Conservation (phyloP, 495 filamentous ascomycete genomes). For the Sordaria brevicollis region DNA sequence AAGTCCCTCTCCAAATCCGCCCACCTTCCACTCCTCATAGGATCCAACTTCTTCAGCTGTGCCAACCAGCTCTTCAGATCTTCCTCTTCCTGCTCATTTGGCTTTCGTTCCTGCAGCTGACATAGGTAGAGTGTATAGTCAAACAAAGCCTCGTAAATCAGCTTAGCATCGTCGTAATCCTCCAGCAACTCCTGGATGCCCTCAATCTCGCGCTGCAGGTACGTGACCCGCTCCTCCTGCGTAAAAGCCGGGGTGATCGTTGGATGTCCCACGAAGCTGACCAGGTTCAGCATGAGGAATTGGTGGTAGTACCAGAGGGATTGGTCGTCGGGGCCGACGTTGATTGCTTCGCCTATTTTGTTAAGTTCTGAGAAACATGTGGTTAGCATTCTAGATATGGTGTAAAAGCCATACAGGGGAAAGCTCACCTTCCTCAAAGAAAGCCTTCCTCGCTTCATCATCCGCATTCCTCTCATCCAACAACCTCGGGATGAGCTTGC, state of each 20-base stretch:
- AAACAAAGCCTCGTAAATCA: constrained; percentile 69
- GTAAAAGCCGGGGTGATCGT: constrained; percentile 55
- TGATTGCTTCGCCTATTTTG: constrained; percentile 63
- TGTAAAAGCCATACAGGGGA: not conserved
- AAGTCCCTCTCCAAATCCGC: constrained; percentile 45
- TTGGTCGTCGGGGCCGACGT: constrained; percentile 82
- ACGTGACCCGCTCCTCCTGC: constrained; percentile 49
- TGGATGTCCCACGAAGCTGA: constrained; percentile 25
- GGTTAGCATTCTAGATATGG: not conserved
- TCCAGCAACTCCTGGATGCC: constrained; percentile 63
- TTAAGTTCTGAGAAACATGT: constrained; percentile 47
- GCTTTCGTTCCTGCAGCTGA: constrained; percentile 28
- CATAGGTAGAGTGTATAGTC: constrained; percentile 46
- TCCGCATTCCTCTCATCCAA: constrained; percentile 58
- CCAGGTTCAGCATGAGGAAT: constrained; percentile 58
- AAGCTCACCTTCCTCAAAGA: constrained; percentile 61
- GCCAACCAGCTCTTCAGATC: constrained; percentile 50
- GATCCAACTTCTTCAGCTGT: constrained; percentile 56
- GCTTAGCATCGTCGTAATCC: constrained; percentile 65
- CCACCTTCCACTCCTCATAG: constrained; percentile 60
- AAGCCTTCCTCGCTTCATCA: constrained; percentile 47
- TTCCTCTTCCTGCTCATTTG: constrained; percentile 27
- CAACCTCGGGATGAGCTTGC: constrained; percentile 66
- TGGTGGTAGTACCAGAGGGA: constrained; percentile 95
- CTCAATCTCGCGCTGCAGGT: constrained; percentile 58